Conservation (phyloP, 805 yeast species). For the Nakazawaea holstii region DNA sequence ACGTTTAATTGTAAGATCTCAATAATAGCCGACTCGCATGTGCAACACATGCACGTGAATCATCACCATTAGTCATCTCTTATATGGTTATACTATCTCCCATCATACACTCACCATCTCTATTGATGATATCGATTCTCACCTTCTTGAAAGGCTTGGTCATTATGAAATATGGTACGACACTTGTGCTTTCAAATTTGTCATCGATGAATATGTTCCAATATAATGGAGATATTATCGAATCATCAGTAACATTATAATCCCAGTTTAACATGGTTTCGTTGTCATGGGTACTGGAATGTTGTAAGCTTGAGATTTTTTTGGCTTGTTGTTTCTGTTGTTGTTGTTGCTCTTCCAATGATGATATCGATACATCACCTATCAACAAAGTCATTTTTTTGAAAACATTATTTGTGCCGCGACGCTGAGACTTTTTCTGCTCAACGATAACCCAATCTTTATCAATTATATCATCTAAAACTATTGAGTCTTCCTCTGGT, state of each 20-base stretch:
- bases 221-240: slow-evolving; percentile 3
- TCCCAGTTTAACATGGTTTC: neutral
- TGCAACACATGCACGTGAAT: too few relatives aligned
- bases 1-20: too few relatives aligned
- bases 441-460: slow-evolving; percentile 11
- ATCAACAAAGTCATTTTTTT: slow-evolving; percentile 1
- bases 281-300: too few relatives aligned
- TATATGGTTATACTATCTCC: slow-evolving; percentile 1
- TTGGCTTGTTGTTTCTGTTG: neutral
- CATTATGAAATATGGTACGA: slow-evolving; percentile 5
- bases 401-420: neutral
- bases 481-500: neutral
- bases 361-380: slow-evolving; percentile 7
- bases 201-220: slow-evolving; percentile 10
- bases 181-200: slow-evolving; percentile 4
- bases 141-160: neutral
- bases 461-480: neutral
- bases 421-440: neutral
- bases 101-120: slow-evolving; percentile 9
- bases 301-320: neutral
- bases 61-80: too few relatives aligned
- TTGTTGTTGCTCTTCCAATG: neutral
- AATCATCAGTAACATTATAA: neutral
- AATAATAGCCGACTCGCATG: too few relatives aligned
- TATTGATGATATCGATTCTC: slow-evolving; percentile 9